These are phyloP conservation scores for Lycium barbarum DNA, from an alignment of 257 asterid genomes.

Conservation along the genomic window DNA sequence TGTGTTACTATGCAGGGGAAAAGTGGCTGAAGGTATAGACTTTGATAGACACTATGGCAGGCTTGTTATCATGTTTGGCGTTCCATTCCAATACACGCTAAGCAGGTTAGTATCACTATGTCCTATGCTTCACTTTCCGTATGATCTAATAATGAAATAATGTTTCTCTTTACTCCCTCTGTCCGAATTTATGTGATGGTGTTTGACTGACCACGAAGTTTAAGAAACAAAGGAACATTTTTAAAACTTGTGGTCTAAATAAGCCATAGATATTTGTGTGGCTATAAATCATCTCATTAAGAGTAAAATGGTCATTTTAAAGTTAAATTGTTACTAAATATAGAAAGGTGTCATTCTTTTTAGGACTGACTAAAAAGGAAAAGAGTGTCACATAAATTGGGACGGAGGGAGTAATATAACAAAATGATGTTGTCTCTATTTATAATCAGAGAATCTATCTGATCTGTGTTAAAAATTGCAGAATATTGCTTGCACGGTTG, in stretches of 20 bases:
- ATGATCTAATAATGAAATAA: not conserved
- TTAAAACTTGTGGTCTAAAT: too few species aligned
- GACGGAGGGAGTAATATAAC: too few species aligned
- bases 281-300: too few species aligned
- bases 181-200: too few species aligned
- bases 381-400: too few species aligned
- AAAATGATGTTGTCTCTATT: not conserved
- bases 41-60: conserved; percentile 99
- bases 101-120: conserved; percentile 61
- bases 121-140: not conserved
- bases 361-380: too few species aligned
- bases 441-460: not conserved
- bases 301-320: too few species aligned
- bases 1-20: conserved; percentile 69
- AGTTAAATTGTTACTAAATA: too few species aligned
- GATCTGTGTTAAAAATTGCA: conserved; percentile 45
- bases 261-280: too few species aligned
- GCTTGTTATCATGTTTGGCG: conserved; percentile 96
- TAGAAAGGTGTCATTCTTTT: too few species aligned
- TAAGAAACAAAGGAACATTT: too few species aligned
- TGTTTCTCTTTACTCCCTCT: not conserved
- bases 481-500: conserved; percentile 90
- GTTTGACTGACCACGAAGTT: too few species aligned
- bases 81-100: conserved; percentile 92
- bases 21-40: conserved; percentile 99